Evolutionary conservation across 805 yeast species (phyloP).

Genomic region (Nakazawaea anatomiae): DNA sequence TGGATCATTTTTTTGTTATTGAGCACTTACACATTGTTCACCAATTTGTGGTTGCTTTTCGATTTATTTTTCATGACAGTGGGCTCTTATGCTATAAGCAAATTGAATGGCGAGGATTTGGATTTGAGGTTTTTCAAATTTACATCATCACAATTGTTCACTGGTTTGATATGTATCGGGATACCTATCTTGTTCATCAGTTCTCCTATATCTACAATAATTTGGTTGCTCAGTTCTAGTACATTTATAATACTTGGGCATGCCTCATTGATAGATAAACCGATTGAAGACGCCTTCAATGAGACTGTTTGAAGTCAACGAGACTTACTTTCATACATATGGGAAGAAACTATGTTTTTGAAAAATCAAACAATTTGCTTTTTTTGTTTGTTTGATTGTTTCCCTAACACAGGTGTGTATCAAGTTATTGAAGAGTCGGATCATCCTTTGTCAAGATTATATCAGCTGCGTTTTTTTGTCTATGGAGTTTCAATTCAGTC

Average conservation of each 20-base stretch:
- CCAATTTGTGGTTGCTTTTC: constrained; percentile 78
- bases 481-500: too few species aligned
- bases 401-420: too few species aligned
- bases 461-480: too few species aligned
- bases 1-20: constrained; percentile 61
- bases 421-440: too few species aligned
- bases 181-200: constrained; percentile 33
- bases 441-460: too few species aligned
- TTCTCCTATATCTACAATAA: constrained; percentile 60
- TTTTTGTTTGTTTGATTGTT: too few species aligned
- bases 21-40: constrained; percentile 78
- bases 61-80: constrained; percentile 68
- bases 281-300: constrained; percentile 90
- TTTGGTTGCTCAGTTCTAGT: constrained; percentile 90
- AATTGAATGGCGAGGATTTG: constrained; percentile 77
- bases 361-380: too few species aligned
- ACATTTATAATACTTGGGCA: constrained; percentile 75
- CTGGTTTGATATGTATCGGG: constrained; percentile 65
- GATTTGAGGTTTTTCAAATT: constrained; percentile 63
- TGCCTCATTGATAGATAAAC: constrained; percentile 90
- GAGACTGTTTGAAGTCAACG: constrained; percentile 33
- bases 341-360: too few species aligned
- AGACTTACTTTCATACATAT: too few species aligned
- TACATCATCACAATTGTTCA: constrained; percentile 76
- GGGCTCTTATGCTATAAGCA: constrained; percentile 75